Conservation (phyloP, 2,329 filamentous ascomycete genomes). For the Massarina eburnea region DNA sequence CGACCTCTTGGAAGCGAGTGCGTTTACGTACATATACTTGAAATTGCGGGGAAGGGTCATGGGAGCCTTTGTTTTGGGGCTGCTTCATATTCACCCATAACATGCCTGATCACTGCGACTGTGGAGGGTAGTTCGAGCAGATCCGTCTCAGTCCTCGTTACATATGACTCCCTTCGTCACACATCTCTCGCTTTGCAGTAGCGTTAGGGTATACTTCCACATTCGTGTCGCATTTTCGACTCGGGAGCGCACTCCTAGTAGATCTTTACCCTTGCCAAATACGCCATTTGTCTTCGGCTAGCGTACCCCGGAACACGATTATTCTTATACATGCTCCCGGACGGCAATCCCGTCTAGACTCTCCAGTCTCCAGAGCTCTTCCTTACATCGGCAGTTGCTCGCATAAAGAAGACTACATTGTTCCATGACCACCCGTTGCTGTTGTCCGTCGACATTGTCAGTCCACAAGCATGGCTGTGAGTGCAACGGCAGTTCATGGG, state of each 20-base stretch:
- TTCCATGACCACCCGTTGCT: background rate
- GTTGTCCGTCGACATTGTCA: background rate
- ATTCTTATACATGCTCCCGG: background rate
- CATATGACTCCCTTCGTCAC: background rate
- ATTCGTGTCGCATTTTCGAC: background rate
- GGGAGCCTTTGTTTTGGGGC: background rate
- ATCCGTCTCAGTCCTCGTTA: background rate
- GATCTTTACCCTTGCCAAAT: background rate
- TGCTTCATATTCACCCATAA: background rate
- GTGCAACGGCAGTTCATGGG: conserved; percentile 13
- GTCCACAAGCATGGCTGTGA: background rate
- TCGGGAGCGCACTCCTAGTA: background rate
- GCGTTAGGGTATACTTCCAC: background rate
- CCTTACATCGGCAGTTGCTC: background rate
- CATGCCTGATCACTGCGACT: background rate
- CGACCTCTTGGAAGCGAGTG: background rate
- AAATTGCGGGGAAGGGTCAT: background rate
- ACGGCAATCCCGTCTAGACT: background rate
- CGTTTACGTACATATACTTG: background rate
- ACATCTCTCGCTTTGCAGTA: background rate
- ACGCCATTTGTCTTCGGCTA: background rate
- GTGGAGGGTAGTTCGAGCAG: background rate
- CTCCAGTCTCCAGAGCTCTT: background rate
- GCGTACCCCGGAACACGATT: background rate
- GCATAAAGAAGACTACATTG: background rate